Evolutionary conservation across 495 filamentous ascomycete species (phyloP).

Genomic region (Massariosphaeria phaeospora): DNA sequence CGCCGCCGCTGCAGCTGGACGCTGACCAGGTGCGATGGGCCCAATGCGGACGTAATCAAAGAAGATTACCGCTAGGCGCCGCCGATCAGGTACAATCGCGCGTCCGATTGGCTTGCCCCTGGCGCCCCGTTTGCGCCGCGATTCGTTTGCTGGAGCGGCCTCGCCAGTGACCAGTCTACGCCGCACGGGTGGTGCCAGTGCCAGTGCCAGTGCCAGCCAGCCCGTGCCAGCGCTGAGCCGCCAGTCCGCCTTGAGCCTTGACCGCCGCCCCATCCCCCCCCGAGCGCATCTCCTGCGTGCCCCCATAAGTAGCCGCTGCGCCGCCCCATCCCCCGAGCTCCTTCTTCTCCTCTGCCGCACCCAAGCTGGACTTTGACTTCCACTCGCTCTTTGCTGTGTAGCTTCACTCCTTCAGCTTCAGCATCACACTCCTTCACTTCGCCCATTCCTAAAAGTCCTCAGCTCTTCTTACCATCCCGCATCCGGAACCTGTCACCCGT

Average conservation of each 20-base stretch:
- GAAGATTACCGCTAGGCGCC: too few species aligned
- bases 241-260: too few species aligned
- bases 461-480: not conserved
- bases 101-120: conserved; percentile 21
- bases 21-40: too few species aligned
- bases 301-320: conserved; percentile 20
- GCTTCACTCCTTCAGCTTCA: conserved; percentile 34
- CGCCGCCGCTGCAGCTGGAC: too few species aligned
- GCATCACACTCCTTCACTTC: conserved; percentile 24
- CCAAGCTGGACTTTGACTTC: conserved; percentile 30
- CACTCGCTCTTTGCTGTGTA: conserved; percentile 31
- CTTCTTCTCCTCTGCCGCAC: conserved; percentile 21
- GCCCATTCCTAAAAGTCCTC: conserved; percentile 15
- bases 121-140: conserved; percentile 9
- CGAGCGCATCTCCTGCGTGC: too few species aligned
- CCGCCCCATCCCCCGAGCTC: conserved; percentile 1
- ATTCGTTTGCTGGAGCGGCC: conserved; percentile 19
- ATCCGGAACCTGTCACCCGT: conserved; percentile 2
- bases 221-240: conserved; percentile 5
- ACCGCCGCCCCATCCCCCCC: too few species aligned
- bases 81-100: conserved; percentile 19
- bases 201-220: conserved; percentile 1
- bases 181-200: too few species aligned
- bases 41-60: too few species aligned
- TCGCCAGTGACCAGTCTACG: not conserved